Conservation (phyloP, 768 basidiomycete genomes). For the Tricholoma bakamatsutake region DNA sequence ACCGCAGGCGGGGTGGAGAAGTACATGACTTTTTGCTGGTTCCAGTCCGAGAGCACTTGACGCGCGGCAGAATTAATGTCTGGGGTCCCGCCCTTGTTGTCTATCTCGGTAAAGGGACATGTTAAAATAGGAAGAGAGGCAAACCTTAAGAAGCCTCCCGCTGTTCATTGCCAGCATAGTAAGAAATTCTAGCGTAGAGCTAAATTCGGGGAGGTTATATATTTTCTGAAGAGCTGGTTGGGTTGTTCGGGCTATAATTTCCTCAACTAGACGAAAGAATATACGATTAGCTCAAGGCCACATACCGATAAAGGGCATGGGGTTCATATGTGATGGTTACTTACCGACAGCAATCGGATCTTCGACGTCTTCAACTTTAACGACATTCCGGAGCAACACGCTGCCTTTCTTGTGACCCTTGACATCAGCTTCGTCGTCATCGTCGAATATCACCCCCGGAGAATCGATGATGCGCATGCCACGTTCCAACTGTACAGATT, state of each 20-base stretch:
- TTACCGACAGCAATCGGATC: constrained; percentile 87
- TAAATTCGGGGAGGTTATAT: constrained; percentile 77
- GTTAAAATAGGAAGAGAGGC: neutral
- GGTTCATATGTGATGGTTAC: constrained; percentile 20
- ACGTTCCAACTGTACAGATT: constrained; percentile 88
- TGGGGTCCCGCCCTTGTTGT: constrained; percentile 77
- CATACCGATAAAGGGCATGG: neutral
- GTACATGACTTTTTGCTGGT: constrained; percentile 92
- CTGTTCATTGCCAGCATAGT: constrained; percentile 83
- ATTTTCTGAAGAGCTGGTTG: constrained; percentile 69
- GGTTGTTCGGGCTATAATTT: constrained; percentile 74
- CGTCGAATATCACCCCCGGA: constrained; percentile 95
- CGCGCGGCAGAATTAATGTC: constrained; percentile 81
- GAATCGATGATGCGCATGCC: constrained; percentile 92
- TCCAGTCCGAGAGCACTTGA: constrained; percentile 87
- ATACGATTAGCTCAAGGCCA: neutral
- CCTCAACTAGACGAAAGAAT: constrained; percentile 57
- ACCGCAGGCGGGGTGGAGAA: constrained; percentile 72
- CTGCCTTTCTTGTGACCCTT: constrained; percentile 49
- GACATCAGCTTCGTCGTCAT: constrained; percentile 47
- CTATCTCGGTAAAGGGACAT: neutral
- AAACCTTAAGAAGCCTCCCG: constrained; percentile 80
- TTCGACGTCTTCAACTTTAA: constrained; percentile 85
- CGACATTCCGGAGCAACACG: constrained; percentile 79
- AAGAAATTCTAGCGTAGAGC: constrained; percentile 73